Evolutionary conservation across 257 asterid genomes (phyloP).

Genomic region (Scutellaria minor): DNA sequence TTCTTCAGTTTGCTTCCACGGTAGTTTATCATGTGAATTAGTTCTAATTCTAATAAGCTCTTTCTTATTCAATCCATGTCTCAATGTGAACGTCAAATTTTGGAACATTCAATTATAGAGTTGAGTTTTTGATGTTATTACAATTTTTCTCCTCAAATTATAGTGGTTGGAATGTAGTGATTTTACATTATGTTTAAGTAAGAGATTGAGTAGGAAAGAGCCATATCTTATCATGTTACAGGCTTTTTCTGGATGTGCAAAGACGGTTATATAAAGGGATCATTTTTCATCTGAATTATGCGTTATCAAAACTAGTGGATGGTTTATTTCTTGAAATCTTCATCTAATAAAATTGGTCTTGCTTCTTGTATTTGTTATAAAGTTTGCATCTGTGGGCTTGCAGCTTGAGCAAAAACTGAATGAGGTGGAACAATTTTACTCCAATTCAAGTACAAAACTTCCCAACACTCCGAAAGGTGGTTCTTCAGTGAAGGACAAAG

Average conservation of each 20-base stretch:
- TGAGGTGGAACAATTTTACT: conserved; percentile 81
- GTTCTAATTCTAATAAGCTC: background rate
- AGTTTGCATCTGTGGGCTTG: conserved; percentile 21
- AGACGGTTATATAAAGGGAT: background rate
- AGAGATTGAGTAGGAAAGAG: conserved; percentile 2
- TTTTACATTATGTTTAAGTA: background rate
- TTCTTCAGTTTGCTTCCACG: conserved; percentile 14
- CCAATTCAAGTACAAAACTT: conserved; percentile 52
- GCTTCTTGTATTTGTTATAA: background rate
- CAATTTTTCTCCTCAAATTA: background rate
- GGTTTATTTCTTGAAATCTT: background rate
- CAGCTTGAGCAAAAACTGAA: conserved; percentile 74
- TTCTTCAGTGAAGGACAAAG: conserved; percentile 59
- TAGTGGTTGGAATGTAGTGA: background rate
- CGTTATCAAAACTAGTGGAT: background rate
- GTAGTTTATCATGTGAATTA: background rate
- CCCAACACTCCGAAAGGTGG: conserved; percentile 55
- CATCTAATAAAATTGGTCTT: background rate
- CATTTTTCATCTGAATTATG: background rate
- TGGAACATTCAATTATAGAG: background rate
- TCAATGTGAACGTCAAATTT: background rate
- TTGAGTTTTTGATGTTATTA: background rate
- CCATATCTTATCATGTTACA: conserved; percentile 9
- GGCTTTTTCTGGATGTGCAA: background rate
- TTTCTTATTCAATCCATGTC: background rate